These are phyloP conservation scores for Pontederia crassipes DNA, from an alignment of 176 grass and related monocot genomes.

Conservation along the genomic window DNA sequence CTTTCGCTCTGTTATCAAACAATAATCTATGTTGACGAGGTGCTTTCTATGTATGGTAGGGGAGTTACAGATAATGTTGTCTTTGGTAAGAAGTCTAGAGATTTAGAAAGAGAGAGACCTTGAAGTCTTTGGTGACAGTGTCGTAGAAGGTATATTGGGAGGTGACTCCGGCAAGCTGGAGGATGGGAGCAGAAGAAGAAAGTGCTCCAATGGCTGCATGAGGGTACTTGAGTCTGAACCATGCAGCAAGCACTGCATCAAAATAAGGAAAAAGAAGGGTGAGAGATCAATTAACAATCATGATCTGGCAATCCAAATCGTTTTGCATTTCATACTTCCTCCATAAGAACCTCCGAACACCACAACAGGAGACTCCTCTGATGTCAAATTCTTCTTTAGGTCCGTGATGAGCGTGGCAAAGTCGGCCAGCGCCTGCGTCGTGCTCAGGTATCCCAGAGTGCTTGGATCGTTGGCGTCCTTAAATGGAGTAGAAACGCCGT, in stretches of 20 bases:
- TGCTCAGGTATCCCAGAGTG: constrained; percentile 35
- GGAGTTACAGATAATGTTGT: too few relatives aligned
- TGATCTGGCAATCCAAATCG: not conserved
- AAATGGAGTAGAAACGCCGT: constrained; percentile 43
- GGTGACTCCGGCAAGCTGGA: constrained; percentile 27
- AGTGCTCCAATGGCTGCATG: constrained; percentile 41
- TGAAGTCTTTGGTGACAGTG: constrained; percentile 31
- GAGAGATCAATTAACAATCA: not conserved
- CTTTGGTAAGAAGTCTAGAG: not conserved
- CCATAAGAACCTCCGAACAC: constrained; percentile 51
- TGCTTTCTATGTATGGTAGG: too few relatives aligned
- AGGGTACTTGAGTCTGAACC: constrained; percentile 52
- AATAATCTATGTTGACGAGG: too few relatives aligned
- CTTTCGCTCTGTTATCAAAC: constrained; percentile 30
- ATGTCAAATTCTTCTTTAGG: constrained; percentile 38
- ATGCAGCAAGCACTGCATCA: constrained; percentile 35
- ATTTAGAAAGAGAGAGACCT: constrained; percentile 7
- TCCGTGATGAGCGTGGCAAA: constrained; percentile 27
- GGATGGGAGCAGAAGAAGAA: constrained; percentile 45
- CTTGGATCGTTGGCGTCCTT: constrained; percentile 9
- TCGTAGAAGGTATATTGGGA: constrained; percentile 37
- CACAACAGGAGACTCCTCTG: constrained; percentile 22
- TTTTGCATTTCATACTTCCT: constrained; percentile 23
- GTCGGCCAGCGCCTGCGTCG: constrained; percentile 53
- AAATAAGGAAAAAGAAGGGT: not conserved